Evolutionary conservation across 1,284 basidiomycete species (phyloP).

Genomic region (Cystobasidium pallidum): DNA sequence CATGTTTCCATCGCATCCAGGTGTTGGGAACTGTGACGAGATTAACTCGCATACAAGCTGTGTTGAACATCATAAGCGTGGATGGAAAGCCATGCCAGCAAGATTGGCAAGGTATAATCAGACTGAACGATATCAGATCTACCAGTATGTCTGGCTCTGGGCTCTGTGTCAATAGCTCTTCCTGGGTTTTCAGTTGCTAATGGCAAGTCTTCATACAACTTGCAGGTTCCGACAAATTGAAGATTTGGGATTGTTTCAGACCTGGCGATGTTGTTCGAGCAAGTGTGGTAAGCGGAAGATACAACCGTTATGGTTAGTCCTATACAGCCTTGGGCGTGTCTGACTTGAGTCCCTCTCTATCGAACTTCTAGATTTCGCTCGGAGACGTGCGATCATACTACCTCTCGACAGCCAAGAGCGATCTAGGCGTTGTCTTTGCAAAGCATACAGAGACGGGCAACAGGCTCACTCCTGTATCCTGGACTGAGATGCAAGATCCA

Average conservation of each 20-base stretch:
- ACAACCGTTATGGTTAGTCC: no score
- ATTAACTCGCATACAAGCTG: constrained; percentile 34
- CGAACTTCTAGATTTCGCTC: constrained; percentile 72
- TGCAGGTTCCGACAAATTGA: constrained; percentile 89
- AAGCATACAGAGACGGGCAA: constrained; percentile 75
- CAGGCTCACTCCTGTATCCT: constrained; percentile 79
- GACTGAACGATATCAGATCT: constrained; percentile 81
- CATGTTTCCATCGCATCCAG: neutral
- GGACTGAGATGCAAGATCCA: constrained; percentile 89
- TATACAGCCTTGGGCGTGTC: no score
- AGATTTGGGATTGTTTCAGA: constrained; percentile 91
- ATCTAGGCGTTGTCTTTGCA: constrained; percentile 88
- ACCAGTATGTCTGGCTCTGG: constrained; percentile 47
- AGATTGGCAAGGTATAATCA: constrained; percentile 89
- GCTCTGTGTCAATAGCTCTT: no score
- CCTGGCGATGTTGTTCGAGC: constrained; percentile 95
- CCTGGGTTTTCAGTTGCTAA: no score
- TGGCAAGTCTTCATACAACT: constrained; percentile 60
- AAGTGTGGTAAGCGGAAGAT: constrained; percentile 70
- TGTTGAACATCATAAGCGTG: constrained; percentile 42
- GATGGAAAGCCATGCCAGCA: constrained; percentile 69
- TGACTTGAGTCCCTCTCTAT: no score
- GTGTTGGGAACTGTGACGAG: constrained; percentile 42
- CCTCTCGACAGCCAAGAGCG: constrained; percentile 89
- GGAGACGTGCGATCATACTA: constrained; percentile 94